phyloP scores from a whole-genome alignment of 1,284 basidiomycete species.

The Apiotrichum mycotoxinovorans region DNA sequence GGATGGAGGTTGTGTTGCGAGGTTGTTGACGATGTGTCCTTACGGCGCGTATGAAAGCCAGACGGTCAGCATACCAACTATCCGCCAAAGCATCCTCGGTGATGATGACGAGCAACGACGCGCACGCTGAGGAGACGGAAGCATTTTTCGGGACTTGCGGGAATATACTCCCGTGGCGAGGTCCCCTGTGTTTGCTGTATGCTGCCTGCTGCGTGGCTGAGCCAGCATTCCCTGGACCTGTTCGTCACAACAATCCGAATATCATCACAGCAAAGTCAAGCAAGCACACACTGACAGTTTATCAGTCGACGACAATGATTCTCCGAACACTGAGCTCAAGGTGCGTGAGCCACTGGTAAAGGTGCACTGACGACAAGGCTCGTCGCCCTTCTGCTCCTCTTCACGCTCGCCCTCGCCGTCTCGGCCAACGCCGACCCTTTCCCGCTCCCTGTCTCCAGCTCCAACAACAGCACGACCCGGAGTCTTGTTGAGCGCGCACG shows the following conservation, averaged over 20 bases:
- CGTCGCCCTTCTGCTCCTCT: conserved; percentile 18
- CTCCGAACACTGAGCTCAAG: conserved; percentile 6
- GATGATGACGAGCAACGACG: conserved; percentile 1
- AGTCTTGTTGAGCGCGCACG: background rate
- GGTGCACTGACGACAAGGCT: conserved; percentile 11
- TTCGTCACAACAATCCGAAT: background rate
- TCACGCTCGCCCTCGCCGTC: conserved; percentile 18
- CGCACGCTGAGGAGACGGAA: background rate
- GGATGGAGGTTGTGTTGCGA: background rate
- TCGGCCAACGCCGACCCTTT: background rate
- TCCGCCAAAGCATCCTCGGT: background rate
- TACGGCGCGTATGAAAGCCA: too few relatives aligned
- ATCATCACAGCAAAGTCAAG: background rate
- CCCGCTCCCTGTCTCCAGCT: background rate
- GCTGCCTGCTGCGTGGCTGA: background rate
- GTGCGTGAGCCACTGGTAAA: background rate
- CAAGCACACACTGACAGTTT: background rate
- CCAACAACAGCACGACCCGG: background rate
- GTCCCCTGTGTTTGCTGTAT: background rate
- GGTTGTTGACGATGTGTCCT: conserved; percentile 3
- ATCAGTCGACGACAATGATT: conserved; percentile 1
- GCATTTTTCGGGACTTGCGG: conserved; percentile 4
- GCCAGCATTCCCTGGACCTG: too few relatives aligned
- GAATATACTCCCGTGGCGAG: conserved; percentile 9
- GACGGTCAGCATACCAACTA: too few relatives aligned